Conservation (phyloP, 2,329 filamentous ascomycete species). For the Exophiala calicioides region DNA sequence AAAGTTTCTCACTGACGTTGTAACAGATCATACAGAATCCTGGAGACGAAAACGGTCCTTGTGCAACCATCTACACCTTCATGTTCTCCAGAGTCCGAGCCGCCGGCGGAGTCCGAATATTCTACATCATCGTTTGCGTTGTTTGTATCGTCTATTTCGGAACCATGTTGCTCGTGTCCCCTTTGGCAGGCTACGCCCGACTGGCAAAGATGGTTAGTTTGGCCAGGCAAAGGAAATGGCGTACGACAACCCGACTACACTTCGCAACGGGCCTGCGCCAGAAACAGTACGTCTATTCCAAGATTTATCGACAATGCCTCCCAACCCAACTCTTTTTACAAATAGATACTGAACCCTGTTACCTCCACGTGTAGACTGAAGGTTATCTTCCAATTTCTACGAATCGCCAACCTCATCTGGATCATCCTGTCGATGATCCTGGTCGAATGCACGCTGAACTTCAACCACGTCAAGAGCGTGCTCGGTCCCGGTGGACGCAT, state of each 20-base stretch:
- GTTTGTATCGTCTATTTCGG: slow-evolving; percentile 14
- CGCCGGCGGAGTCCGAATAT: slow-evolving; percentile 15
- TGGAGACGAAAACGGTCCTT: too few relatives aligned
- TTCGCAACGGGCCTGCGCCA: slow-evolving; percentile 18
- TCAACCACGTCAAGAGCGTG: slow-evolving; percentile 19
- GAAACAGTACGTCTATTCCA: slow-evolving; percentile 10
- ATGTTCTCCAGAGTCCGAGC: slow-evolving; percentile 20
- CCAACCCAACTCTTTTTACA: too few relatives aligned
- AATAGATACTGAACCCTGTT: too few relatives aligned
- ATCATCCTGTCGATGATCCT: slow-evolving; percentile 17
- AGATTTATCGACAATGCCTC: too few relatives aligned
- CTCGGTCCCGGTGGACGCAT: slow-evolving; percentile 17
- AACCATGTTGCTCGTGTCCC: slow-evolving; percentile 11
- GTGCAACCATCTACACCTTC: slow-evolving; percentile 19
- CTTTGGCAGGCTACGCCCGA: slow-evolving; percentile 5
- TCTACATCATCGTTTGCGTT: slow-evolving; percentile 20
- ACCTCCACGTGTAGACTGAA: slow-evolving; percentile 17
- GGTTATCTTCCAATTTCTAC: slow-evolving; percentile 11
- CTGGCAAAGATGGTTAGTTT: slow-evolving; percentile 4
- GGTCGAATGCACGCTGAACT: slow-evolving; percentile 18
- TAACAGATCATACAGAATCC: too few relatives aligned
- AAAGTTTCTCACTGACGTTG: too few relatives aligned
- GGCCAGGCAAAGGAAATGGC: slow-evolving; percentile 9
- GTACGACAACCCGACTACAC: slow-evolving; percentile 19
- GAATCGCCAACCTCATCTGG: slow-evolving; percentile 16